phyloP scores from a whole-genome alignment of 768 basidiomycete genomes.

The Suillus clintonianus region DNA sequence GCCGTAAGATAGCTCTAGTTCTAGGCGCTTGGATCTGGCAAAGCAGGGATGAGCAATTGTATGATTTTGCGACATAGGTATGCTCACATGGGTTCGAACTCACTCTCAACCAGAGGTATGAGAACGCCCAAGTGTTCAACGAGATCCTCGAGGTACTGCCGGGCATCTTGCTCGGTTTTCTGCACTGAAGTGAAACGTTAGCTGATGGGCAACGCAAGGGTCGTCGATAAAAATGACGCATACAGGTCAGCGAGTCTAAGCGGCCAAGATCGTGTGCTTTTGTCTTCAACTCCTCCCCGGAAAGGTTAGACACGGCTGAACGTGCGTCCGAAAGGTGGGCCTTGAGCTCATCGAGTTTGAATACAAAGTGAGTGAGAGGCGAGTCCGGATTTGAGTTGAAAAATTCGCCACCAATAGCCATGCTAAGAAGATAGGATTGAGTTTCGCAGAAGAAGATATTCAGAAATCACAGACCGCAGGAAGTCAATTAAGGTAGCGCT shows the following conservation, averaged over 20 bases:
- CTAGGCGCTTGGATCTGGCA: conserved; percentile 17
- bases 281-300: not conserved
- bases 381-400: conserved; percentile 5
- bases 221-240: not conserved
- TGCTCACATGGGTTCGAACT: conserved; percentile 20
- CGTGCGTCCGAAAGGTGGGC: conserved; percentile 2
- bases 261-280: conserved; percentile 8
- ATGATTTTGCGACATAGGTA: not conserved
- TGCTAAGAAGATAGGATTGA: not conserved
- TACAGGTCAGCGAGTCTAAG: conserved; percentile 2
- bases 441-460: not conserved
- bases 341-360: conserved; percentile 5
- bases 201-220: not conserved
- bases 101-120: conserved; percentile 10
- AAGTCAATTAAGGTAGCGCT: conserved; percentile 19
- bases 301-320: not conserved
- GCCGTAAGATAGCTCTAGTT: conserved; percentile 12
- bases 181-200: not conserved
- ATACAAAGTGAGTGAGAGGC: conserved; percentile 8
- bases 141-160: conserved; percentile 9
- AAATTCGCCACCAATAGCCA: conserved; percentile 18
- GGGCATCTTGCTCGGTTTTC: conserved; percentile 1
- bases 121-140: conserved; percentile 13
- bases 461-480: conserved; percentile 13
- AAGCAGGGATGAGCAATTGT: not conserved